Base-by-base conservation (phyloP, 2,329 filamentous ascomycete species). In the Penicillium sp. region DNA sequence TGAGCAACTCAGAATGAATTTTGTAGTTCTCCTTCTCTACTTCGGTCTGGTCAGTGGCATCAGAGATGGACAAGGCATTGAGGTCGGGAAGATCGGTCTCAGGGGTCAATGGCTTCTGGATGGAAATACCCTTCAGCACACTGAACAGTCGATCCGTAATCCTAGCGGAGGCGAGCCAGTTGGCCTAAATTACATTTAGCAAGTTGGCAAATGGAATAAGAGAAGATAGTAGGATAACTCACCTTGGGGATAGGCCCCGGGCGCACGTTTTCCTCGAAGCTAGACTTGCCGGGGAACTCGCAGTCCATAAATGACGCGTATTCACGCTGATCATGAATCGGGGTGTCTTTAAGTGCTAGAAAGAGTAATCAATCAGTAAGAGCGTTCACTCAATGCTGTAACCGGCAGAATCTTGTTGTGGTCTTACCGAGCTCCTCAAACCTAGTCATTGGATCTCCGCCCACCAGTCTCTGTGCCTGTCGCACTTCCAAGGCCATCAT, bases 401-500 rank as follows among this genome's bases (percentile, higher is more conserved):
- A 29, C 33, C 44, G 37, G 51, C 13, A n/a, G 21, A 23, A 44
- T 11, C 13, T 6, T 5, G 19, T 21, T 16, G 10, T 26, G 19
- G 29, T 63, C 73, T 65, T 53, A 78, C 76, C 75, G 31, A 76
- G 58, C 29, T 72, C 66, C 61, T 74, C 72, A 59, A 74, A 76
- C 43, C 71, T 69, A 27, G 60, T 55, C 57, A 69, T 67, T 7
- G 71, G 66, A 39, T 75, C 69, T 26, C 75, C 74, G 14, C 75
- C 76, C 50, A 70, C 70, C 23, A 79, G 56, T 53, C 78, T 67
- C 53, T 77, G 72, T 19, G 75, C 68, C 35, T 75, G 76, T 43
- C 75, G 70, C 33, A 72, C 70, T 52, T 80, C 77, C 31, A 80
- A 62, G 23, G 73, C 74, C 68, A 71, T 79, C 66, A 80, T 72